A percentile compares a stretch with the other conserved stretches of the same genome.
These are phyloP conservation scores for Leccinum fibrillosum DNA, from an alignment of 768 basidiomycete genomes.

Conservation along the genomic window DNA sequence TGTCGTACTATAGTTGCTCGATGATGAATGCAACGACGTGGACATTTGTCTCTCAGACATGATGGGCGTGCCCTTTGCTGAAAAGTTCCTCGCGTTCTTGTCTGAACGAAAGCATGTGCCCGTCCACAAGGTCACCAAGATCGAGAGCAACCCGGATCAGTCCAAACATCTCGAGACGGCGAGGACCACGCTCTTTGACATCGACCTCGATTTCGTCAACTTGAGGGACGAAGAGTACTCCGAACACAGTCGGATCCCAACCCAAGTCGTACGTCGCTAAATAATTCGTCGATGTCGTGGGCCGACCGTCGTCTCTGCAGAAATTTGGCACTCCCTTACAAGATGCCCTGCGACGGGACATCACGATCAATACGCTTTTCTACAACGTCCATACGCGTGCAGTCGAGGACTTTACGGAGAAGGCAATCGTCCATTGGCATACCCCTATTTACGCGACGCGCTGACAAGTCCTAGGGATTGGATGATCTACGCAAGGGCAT, in stretches of 20 bases:
- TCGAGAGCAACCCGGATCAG: conserved; percentile 93
- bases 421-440: conserved; percentile 40
- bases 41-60: conserved; percentile 88
- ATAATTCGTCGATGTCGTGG: not conserved
- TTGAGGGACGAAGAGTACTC: conserved; percentile 91
- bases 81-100: conserved; percentile 63
- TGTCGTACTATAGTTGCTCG: conserved; percentile 59
- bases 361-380: conserved; percentile 94
- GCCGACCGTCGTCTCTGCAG: conserved; percentile 38
- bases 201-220: conserved; percentile 93
- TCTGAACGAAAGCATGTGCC: conserved; percentile 30
- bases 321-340: conserved; percentile 87
- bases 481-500: conserved; percentile 75
- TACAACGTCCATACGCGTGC: conserved; percentile 86
- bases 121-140: conserved; percentile 63
- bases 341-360: conserved; percentile 88
- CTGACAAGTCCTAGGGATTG: conserved; percentile 55
- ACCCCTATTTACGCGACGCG: not conserved
- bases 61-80: conserved; percentile 89
- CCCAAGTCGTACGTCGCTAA: conserved; percentile 61
- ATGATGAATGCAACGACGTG: conserved; percentile 81
- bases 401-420: conserved; percentile 86
- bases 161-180: conserved; percentile 98
- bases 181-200: conserved; percentile 70
- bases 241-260: conserved; percentile 83